phyloP scores from a whole-genome alignment of 306 rosid genomes.

The Quillaja saponaria region DNA sequence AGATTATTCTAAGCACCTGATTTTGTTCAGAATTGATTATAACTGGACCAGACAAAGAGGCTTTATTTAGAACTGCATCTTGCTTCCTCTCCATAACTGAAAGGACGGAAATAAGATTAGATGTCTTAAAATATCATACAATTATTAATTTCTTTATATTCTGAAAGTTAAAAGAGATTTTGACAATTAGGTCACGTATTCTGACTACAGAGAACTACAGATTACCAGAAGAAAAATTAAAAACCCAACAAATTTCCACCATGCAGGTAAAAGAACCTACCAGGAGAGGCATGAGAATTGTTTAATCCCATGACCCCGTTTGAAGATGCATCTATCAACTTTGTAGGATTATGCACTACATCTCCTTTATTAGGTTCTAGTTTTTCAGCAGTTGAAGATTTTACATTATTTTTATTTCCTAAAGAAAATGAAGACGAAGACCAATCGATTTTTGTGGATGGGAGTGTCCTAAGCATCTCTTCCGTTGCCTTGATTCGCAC shows the following conservation, averaged over 20 bases:
- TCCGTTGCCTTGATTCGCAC: slow-evolving; percentile 93
- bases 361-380: slow-evolving; percentile 39
- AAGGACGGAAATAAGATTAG: slow-evolving; percentile 31
- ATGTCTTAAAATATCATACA: slow-evolving; percentile 28
- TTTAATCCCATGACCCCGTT: slow-evolving; percentile 35
- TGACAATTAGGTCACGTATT: slow-evolving; percentile 13
- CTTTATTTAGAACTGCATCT: slow-evolving; percentile 47
- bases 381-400: slow-evolving; percentile 42
- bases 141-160: slow-evolving; percentile 20
- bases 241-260: slow-evolving; percentile 17
- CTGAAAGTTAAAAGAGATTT: slow-evolving; percentile 13
- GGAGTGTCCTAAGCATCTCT: slow-evolving; percentile 75
- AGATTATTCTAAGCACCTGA: slow-evolving; percentile 52
- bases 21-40: slow-evolving; percentile 43
- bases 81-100: slow-evolving; percentile 53
- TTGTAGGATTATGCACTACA: slow-evolving; percentile 34
- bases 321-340: slow-evolving; percentile 38
- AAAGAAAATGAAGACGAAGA: slow-evolving; percentile 51
- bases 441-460: slow-evolving; percentile 77
- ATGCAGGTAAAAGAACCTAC: slow-evolving; percentile 40
- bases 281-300: slow-evolving; percentile 33
- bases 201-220: slow-evolving; percentile 3
- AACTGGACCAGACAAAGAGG: slow-evolving; percentile 36
- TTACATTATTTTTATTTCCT: slow-evolving; percentile 46
- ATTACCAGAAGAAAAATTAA: slow-evolving; percentile 26